Evolutionary conservation across 345 rosid genomes (phyloP).

Genomic region (Euphorbia peplus): DNA sequence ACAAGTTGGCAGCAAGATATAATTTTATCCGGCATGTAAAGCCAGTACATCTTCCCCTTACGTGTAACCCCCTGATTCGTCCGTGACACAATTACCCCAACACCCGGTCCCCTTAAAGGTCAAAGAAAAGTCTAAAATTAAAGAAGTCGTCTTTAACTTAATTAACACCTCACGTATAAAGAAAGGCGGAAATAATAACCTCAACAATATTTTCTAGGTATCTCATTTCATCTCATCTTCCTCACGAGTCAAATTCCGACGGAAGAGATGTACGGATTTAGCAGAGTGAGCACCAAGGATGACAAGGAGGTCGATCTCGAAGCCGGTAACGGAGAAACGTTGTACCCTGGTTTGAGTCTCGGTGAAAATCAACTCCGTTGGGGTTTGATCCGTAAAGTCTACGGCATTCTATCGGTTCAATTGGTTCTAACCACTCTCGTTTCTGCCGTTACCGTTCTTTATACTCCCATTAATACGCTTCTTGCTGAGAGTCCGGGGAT

Average conservation of each 20-base stretch:
- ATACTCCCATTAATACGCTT: slow-evolving; percentile 60
- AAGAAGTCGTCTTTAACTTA: neutral
- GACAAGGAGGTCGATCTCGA: slow-evolving; percentile 55
- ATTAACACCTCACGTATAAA: neutral
- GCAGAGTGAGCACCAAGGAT: slow-evolving; percentile 38
- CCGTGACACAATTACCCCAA: neutral
- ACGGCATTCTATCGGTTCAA: slow-evolving; percentile 80
- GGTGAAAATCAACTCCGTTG: slow-evolving; percentile 93
- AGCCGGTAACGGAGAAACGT: slow-evolving; percentile 50
- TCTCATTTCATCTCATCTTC: too few relatives aligned
- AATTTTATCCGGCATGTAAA: neutral
- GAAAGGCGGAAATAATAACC: neutral
- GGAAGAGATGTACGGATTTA: slow-evolving; percentile 49
- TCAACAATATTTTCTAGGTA: too few relatives aligned
- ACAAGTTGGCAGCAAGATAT: too few relatives aligned
- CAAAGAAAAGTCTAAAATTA: neutral
- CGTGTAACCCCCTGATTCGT: neutral
- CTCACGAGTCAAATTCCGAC: neutral
- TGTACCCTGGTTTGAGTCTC: slow-evolving; percentile 72
- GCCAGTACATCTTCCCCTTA: neutral
- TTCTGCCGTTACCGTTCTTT: slow-evolving; percentile 64
- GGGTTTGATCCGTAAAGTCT: slow-evolving; percentile 92
- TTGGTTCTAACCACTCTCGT: slow-evolving; percentile 75
- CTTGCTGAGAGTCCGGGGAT: slow-evolving; percentile 69
- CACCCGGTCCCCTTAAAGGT: neutral